These are phyloP conservation scores for Trichosporon coremiiforme DNA, from an alignment of 1,284 basidiomycete genomes.

Conservation along the genomic window DNA sequence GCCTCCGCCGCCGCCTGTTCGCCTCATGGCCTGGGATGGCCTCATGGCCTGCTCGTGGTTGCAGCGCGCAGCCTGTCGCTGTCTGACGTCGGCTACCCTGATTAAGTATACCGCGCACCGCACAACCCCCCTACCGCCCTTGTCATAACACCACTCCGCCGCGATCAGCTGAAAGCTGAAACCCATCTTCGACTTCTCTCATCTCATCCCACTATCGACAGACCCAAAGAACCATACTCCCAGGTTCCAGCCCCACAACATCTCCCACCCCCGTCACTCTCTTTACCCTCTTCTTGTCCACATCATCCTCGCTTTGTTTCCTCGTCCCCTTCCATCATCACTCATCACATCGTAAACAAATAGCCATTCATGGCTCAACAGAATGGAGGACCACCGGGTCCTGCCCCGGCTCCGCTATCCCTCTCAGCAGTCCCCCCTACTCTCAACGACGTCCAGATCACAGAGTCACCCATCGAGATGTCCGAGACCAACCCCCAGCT, in stretches of 20 bases:
- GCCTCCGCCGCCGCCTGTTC: background rate
- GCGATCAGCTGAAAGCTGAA: background rate
- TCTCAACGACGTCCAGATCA: slow-evolving; percentile 7
- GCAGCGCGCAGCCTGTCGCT: background rate
- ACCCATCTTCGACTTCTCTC: background rate
- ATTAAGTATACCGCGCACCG: background rate
- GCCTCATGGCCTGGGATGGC: background rate
- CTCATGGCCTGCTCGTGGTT: slow-evolving; percentile 3
- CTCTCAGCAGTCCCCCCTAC: background rate
- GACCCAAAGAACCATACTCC: background rate
- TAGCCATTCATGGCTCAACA: slow-evolving; percentile 1
- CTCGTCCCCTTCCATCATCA: background rate
- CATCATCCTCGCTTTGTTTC: background rate
- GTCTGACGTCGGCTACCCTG: background rate
- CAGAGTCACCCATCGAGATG: background rate
- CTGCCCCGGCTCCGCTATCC: slow-evolving; percentile 1
- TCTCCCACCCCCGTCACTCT: slow-evolving; percentile 10
- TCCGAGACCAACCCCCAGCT: background rate
- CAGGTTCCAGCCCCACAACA: background rate
- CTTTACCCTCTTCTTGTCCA: background rate
- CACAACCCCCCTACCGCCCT: background rate
- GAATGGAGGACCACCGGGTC: background rate
- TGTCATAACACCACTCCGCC: background rate
- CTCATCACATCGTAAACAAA: background rate
- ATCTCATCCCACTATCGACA: background rate